A percentile compares a stretch with the other conserved stretches of the same genome.
These are phyloP conservation scores for Pseudozyma sp. DNA, from an alignment of 1,284 basidiomycete species.

Conservation along the genomic window DNA sequence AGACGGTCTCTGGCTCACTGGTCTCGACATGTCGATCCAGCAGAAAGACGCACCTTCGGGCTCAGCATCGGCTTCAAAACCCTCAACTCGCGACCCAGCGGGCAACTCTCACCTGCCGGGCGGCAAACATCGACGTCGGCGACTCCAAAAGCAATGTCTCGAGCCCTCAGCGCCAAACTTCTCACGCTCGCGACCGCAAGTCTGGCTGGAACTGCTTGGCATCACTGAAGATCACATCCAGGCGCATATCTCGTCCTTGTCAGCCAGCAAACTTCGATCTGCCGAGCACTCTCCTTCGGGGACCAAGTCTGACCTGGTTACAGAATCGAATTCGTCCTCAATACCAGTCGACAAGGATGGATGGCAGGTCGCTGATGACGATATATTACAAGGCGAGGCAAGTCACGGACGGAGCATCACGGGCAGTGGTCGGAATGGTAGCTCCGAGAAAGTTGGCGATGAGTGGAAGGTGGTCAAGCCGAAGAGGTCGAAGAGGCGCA, in stretches of 20 bases:
- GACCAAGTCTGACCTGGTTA: background rate
- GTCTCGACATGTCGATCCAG: background rate
- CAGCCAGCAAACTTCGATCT: background rate
- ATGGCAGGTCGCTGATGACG: slow-evolving; percentile 38
- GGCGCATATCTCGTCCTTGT: background rate
- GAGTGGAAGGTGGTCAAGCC: slow-evolving; percentile 43
- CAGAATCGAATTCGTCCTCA: slow-evolving; percentile 4
- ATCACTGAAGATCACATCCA: slow-evolving; percentile 11
- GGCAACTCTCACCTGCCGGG: background rate
- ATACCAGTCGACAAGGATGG: slow-evolving; percentile 45
- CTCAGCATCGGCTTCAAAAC: background rate
- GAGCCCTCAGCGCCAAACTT: background rate
- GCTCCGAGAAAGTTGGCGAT: slow-evolving; percentile 3
- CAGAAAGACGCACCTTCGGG: background rate
- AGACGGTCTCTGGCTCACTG: background rate
- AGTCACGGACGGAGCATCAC: too few species aligned
- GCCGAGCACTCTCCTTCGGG: background rate
- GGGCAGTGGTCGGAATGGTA: background rate
- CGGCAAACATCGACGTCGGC: slow-evolving; percentile 3
- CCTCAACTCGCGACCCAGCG: background rate
- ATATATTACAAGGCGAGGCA: background rate
- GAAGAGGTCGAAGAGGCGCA: slow-evolving; percentile 25
- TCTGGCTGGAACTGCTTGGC: slow-evolving; percentile 24
- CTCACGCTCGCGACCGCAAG: background rate
- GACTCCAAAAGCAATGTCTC: slow-evolving; percentile 23